These are phyloP conservation scores for Penicillium sp. DNA, from an alignment of 2,329 filamentous ascomycete genomes.

Conservation along the genomic window DNA sequence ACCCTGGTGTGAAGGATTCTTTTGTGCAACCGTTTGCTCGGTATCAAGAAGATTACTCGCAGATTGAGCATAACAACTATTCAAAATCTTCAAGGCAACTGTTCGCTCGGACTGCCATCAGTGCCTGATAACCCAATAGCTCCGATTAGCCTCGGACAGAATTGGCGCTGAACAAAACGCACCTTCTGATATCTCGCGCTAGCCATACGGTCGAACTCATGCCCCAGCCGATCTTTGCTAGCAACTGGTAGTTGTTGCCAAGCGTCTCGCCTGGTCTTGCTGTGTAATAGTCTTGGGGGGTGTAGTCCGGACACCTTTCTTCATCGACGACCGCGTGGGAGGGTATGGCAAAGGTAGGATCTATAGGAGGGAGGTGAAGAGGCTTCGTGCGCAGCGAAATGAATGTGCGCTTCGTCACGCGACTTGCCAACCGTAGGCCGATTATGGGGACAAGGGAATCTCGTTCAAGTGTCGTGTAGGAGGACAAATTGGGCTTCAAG, in stretches of 20 bases:
- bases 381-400: not conserved
- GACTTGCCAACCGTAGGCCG: not conserved
- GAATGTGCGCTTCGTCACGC: not conserved
- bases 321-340: not conserved
- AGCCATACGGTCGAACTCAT: constrained; percentile 47
- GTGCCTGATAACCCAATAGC: not conserved
- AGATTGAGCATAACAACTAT: constrained; percentile 17
- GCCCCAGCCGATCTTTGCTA: constrained; percentile 46
- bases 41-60: constrained; percentile 25
- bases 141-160: not conserved
- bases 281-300: not conserved
- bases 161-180: not conserved
- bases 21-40: constrained; percentile 28
- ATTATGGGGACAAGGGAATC: not conserved
- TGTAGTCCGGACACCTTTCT: not conserved
- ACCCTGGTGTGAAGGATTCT: constrained; percentile 27
- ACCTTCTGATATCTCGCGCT: constrained; percentile 35
- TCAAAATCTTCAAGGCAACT: constrained; percentile 32
- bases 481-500: not conserved
- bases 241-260: constrained; percentile 35
- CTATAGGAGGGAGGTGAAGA: not conserved
- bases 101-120: constrained; percentile 13
- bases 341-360: not conserved
- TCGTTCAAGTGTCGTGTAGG: no score
- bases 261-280: constrained; percentile 37